Evolutionary conservation across 805 yeast genomes (phyloP).

Genomic region (Metschnikowia noctiluminum): DNA sequence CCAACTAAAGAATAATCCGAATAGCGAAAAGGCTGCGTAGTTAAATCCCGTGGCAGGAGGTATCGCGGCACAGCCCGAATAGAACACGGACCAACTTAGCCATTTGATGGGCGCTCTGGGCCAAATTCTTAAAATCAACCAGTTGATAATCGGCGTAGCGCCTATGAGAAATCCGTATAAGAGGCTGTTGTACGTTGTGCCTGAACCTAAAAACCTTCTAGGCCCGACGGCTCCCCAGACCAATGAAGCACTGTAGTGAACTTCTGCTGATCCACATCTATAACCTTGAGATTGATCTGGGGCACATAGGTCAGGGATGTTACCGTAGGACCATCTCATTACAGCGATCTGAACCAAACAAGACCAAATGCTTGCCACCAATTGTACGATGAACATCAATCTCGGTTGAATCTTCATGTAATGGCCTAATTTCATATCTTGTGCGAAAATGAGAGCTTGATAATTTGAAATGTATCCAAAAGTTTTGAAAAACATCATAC

Average conservation of each 20-base stretch:
- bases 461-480: slow-evolving; percentile 21
- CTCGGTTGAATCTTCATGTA: slow-evolving; percentile 22
- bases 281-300: slow-evolving; percentile 16
- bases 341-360: slow-evolving; percentile 23
- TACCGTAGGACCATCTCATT: slow-evolving; percentile 22
- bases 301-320: slow-evolving; percentile 19
- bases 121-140: slow-evolving; percentile 6
- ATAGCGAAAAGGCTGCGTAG: slow-evolving; percentile 7
- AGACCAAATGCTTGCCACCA: slow-evolving; percentile 20
- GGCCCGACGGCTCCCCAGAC: slow-evolving; percentile 39
- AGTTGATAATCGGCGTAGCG: slow-evolving; percentile 6
- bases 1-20: slow-evolving; percentile 8
- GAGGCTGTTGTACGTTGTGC: slow-evolving; percentile 15
- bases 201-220: slow-evolving; percentile 28
- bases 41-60: slow-evolving; percentile 10
- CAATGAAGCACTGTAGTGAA: slow-evolving; percentile 20
- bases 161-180: slow-evolving; percentile 14
- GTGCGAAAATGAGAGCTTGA: slow-evolving; percentile 19
- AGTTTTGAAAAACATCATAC: slow-evolving; percentile 20
- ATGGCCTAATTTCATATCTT: slow-evolving; percentile 20
- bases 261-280: slow-evolving; percentile 21
- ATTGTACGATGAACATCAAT: slow-evolving; percentile 17
- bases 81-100: slow-evolving; percentile 9
- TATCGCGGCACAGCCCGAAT: slow-evolving; percentile 5
- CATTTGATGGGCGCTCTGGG: slow-evolving; percentile 6